phyloP scores from a whole-genome alignment of 75 land plant genomes.

The Gnetum montanum region DNA sequence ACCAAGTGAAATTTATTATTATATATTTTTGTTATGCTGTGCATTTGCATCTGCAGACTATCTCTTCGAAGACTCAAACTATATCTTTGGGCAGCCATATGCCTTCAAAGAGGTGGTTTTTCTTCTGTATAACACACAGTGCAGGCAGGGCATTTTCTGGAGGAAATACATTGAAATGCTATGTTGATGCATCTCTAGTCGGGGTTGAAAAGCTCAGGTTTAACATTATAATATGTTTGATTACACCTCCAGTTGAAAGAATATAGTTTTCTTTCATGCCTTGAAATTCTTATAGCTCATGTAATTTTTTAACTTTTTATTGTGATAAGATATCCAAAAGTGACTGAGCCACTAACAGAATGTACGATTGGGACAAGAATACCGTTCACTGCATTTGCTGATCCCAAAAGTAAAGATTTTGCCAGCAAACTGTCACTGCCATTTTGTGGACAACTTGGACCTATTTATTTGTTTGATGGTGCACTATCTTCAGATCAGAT shows the following conservation, averaged over 20 bases:
- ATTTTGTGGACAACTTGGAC: constrained; percentile 89
- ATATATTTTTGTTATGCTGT: no score
- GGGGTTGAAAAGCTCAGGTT: constrained; percentile 83
- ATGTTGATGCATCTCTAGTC: constrained; percentile 69
- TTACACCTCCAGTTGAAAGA: no score
- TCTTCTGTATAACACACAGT: constrained; percentile 71
- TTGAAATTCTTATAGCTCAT: background rate
- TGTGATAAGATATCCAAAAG: constrained; percentile 68
- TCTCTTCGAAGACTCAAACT: constrained; percentile 51
- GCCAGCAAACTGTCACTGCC: constrained; percentile 31
- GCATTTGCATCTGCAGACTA: constrained; percentile 22
- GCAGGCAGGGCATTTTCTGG: constrained; percentile 92
- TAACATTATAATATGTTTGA: background rate
- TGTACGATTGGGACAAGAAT: constrained; percentile 63
- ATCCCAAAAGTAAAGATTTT: constrained; percentile 11
- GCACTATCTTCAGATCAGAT: constrained; percentile 68
- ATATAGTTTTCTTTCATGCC: no score
- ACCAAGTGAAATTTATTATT: no score
- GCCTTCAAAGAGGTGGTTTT: constrained; percentile 71
- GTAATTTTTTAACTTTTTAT: background rate
- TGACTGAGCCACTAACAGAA: constrained; percentile 49
- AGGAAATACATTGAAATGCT: constrained; percentile 68
- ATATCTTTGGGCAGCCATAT: constrained; percentile 31
- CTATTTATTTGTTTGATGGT: constrained; percentile 78
- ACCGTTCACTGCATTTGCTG: constrained; percentile 9